Percentiles rank a stretch among this genome's conserved stretches.
phyloP scores from a whole-genome alignment of 768 basidiomycete genomes.

The Lactarius evosmus region DNA sequence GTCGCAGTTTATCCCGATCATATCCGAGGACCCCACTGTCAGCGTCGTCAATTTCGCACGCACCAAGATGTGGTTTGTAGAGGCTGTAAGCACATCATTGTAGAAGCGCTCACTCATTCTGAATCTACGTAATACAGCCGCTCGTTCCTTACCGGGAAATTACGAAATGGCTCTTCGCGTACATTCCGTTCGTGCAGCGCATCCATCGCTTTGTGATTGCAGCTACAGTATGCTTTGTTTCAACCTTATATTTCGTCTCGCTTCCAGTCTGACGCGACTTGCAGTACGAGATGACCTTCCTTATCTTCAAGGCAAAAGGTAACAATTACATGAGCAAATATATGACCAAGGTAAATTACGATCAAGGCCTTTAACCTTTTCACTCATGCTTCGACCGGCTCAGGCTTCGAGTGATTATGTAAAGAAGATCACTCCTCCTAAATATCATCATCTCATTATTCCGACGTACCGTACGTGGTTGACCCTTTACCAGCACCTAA shows the following conservation, averaged over 20 bases:
- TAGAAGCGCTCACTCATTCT: background rate
- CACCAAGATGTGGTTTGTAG: slow-evolving; percentile 55
- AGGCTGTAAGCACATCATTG: slow-evolving; percentile 38
- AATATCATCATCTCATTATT: slow-evolving; percentile 35
- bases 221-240: slow-evolving; percentile 38
- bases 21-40: slow-evolving; percentile 47
- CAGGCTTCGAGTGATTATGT: slow-evolving; percentile 46
- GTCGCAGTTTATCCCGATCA: slow-evolving; percentile 51
- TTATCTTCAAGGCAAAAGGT: slow-evolving; percentile 9
- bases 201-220: slow-evolving; percentile 46
- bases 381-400: background rate
- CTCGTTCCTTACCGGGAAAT: slow-evolving; percentile 41
- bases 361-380: background rate
- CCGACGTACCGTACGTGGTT: slow-evolving; percentile 48
- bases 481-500: background rate
- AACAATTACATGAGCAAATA: slow-evolving; percentile 4
- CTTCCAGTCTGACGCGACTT: background rate
- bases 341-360: background rate
- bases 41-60: slow-evolving; percentile 52
- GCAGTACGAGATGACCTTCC: slow-evolving; percentile 1
- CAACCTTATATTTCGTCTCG: background rate
- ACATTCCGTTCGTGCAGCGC: slow-evolving; percentile 48
- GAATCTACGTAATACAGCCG: background rate
- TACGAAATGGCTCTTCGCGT: slow-evolving; percentile 51
- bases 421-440: slow-evolving; percentile 40